Base-by-base conservation (phyloP, 2,329 filamentous ascomycete genomes). In the Beauveria rudraprayagi region DNA sequence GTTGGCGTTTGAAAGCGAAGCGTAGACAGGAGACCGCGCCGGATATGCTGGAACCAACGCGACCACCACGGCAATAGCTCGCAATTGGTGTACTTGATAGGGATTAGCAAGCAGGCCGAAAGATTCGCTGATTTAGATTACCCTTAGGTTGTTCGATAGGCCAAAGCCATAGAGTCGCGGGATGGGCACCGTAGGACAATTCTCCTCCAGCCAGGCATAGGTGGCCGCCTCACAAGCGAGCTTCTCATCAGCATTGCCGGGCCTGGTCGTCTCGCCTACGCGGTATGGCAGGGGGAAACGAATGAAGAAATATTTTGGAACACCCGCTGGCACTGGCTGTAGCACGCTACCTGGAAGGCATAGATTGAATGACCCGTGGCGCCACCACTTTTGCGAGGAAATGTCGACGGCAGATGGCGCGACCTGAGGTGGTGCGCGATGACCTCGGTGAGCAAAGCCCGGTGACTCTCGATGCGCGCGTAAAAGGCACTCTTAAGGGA, bases 221-320 rank as follows among this genome's bases (percentile, higher is more conserved):
- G 73, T 73, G 2, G 70, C 75, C 14, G 70, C 73, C 66, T 78
- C 75, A 61, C 67, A 67, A 19, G 69, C 63, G 2, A 78, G 28
- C 68, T 78, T 78, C 65, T 78, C 75, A 47, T 78, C 73, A 14
- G 69, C 68, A 53, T 72, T 77, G 4, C 74, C 76, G 10, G 64
- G 63, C 22, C 72, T 37, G 9, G 52, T 62, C 16, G 58, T 61
- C 59, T 78, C 76, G 10, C 75, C 76, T 5, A 75, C 64, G 56
- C 72, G 72, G 63, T 71, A 71, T 26, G 71, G 71, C 62, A 74
- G 62, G 55, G 73, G 68, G 55, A 71, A 69, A 22, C 70, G 67
- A 46, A 72, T 50, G 62, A 70, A 62, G 30, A 37, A 48, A 54
- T 26, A 64, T 19, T 40, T 7, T 7, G 50, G 50, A 28, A 58